Evolutionary conservation across 192 early-diverging fungal genomes (phyloP), one percentile per base, ranked within the genome.

Genomic region (Coemansia guatemalensis): DNA sequence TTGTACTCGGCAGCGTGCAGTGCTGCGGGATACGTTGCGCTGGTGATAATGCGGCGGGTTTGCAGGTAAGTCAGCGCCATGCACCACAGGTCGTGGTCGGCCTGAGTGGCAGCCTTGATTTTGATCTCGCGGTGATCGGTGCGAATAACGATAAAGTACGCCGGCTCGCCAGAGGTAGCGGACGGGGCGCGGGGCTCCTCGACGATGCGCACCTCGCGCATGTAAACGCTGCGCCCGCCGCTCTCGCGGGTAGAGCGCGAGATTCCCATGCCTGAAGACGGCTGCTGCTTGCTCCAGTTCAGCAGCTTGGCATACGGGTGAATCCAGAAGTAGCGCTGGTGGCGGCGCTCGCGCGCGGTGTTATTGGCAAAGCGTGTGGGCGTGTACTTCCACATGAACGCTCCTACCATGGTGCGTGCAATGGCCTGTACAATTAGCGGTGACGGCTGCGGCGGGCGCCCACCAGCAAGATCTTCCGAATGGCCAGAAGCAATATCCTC

Each of bases 361-460:
- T 58, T 74, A 32, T 82, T 72, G 35, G 65, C 64, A 26, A 81
- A 75, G 41, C 69, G 72, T 51, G 78, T 75, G 6, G 87, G 76
- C 22, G 89, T 90, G 58, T 86, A 90, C 73, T 92, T 92, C 79
- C 75, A 84, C 71, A 92, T 73, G 62, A 81, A 88, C 29, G 87
- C 84, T 6, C 90, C 90, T 26, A 92, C 88, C 90, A 92, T 92
- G 14, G 88, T 88, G 48, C 87, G 88, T 8, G 90, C 88, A 48
- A 92, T 85, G 9, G 84, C 58, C 30, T 87, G 83, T 14, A 92
- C 88, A 29, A 90, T 84, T 50, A 83, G 84, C 49, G 88, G 87
- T 33, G 88, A 85, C 0, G 85, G 78, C 69, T 75, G 69, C 8
- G 69, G 65, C 8, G 65, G 39, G 3, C 39, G 39, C 17, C 39